Evolutionary conservation across 2,329 filamentous ascomycete genomes (phyloP).

Genomic region (Ceratocystis ficicola): DNA sequence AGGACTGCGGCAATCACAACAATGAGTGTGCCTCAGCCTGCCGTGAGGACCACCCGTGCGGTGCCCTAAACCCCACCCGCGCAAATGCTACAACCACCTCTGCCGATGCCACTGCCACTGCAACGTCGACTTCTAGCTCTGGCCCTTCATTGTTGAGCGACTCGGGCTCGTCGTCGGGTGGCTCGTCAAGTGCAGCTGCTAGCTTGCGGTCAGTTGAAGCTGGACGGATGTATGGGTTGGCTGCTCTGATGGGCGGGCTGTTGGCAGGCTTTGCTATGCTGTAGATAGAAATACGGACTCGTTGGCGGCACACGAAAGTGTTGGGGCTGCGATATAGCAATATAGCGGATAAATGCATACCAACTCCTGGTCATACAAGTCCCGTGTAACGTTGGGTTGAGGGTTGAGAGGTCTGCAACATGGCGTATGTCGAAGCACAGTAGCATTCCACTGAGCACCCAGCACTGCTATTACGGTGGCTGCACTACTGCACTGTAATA

Average conservation of each 20-base stretch:
- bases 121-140: slow-evolving; percentile 19
- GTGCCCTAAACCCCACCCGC: slow-evolving; percentile 51
- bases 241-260: slow-evolving; percentile 31
- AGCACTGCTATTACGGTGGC: neutral
- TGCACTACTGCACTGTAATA: no score
- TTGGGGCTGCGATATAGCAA: neutral
- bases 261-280: slow-evolving; percentile 34
- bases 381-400: neutral
- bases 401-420: neutral
- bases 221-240: slow-evolving; percentile 32
- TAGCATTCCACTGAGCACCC: neutral
- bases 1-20: slow-evolving; percentile 41
- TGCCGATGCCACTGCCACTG: slow-evolving; percentile 30
- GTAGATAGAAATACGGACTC: slow-evolving; percentile 23
- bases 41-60: slow-evolving; percentile 57
- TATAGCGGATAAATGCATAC: slow-evolving; percentile 5
- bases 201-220: slow-evolving; percentile 27
- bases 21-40: slow-evolving; percentile 49
- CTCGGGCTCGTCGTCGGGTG: slow-evolving; percentile 22
- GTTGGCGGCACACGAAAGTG: neutral
- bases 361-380: neutral
- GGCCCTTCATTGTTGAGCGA: slow-evolving; percentile 18
- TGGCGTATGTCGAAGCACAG: neutral
- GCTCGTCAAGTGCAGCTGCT: slow-evolving; percentile 12
- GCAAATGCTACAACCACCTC: slow-evolving; percentile 42